Evolutionary conservation across 257 asterid species (phyloP), one percentile per base, ranked within the genome.

Genomic region (Gentiana straminea): DNA sequence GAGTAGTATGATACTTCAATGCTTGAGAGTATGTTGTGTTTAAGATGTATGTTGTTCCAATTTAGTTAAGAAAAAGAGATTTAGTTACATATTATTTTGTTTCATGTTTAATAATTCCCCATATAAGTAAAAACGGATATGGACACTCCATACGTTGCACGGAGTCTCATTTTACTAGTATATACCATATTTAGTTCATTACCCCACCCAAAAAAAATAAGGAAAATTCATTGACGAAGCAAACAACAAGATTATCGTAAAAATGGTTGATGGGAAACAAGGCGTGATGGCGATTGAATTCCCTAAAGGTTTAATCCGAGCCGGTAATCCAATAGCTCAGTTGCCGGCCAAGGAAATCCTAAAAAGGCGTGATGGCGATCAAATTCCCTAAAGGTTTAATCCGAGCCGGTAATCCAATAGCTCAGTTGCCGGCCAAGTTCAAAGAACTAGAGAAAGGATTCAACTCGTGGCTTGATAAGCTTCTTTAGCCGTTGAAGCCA

Each of bases 401-500:
- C 4, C 35, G 8, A 2, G 24, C 24, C 24, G 70, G 65, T 7
- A 86, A 83, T 51, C 97, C 95, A 24, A 71, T 89, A 15, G 79
- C 68, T 13, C 76, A 76, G 52, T 76, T 80, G 70, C 92, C 79
- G 78, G 63, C 72, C 55, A 89, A 83, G 80, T 77, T 74, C 57
- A 80, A 75, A 73, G 94, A 83, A 71, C 60, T 89, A 50, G 94
- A 86, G 60, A 36, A 37, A 32, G 70, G 54, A 41, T 83, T 86
- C 63, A 79, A 69, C 60, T 76, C 59, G 3, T 89, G 97, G 97
- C 60, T 89, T 34, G 79, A 84, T 9, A 86, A 89, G 69, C 95
- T 64, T 73, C 97, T 45, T 35, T 86, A 60, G 86, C 95, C 1
- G 94, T 86, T 44, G 97, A 89, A 70, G 95, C 94, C 12, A 86